Evolutionary conservation across 352 stramenopile genomes (phyloP), one percentile per base, ranked within the genome.

Genomic region (Phytopythium boreale): DNA sequence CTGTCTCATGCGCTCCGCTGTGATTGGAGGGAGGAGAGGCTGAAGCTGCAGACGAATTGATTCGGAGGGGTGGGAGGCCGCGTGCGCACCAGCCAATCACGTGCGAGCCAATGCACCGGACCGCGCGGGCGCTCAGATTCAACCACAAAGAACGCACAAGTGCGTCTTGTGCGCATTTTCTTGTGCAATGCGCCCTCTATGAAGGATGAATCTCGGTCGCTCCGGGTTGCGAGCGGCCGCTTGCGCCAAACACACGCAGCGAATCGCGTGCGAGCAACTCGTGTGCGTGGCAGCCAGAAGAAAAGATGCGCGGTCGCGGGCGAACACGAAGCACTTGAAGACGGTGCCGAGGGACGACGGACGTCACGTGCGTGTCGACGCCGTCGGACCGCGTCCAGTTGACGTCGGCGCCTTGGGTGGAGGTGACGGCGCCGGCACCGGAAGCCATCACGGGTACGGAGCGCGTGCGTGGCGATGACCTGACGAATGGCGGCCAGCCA

Each of bases 1-100:
- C 29, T 57, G 51, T 57, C 51, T 36, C 27, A 57, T 27, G 46
- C 20, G 46, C 15, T 11, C 24, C n/a, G n/a, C n/a, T n/a, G n/a
- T 8, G 46, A 36, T 36, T 36, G 31, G 31, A 36, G 4, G 31
- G 31, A 8, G 31, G 31, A 36, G 31, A 8, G 49, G 36, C 36
- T 43, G 36, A 43, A 43, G 9, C 26, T 63, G 62, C 47, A 56
- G n/a, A 64, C 63, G 63, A 63, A 59, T 9, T 14, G 43, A 22
- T 43, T 7, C 2, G 41, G 15, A 17, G 4, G 15, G 8, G 31
- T 36, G 31, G 31, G 31, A 36, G 31, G 31, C 31, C 31, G 31
- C 31, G 4, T 8, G 31, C 31, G 43, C 20, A 2, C 43, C 24
- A 37, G 24, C 49, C 49, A 56, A 56, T 56, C 49, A 26, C 3